Percentiles rank a stretch among this genome's conserved stretches.
phyloP scores from a whole-genome alignment of 805 yeast species.

The Ogataea polymorpha region DNA sequence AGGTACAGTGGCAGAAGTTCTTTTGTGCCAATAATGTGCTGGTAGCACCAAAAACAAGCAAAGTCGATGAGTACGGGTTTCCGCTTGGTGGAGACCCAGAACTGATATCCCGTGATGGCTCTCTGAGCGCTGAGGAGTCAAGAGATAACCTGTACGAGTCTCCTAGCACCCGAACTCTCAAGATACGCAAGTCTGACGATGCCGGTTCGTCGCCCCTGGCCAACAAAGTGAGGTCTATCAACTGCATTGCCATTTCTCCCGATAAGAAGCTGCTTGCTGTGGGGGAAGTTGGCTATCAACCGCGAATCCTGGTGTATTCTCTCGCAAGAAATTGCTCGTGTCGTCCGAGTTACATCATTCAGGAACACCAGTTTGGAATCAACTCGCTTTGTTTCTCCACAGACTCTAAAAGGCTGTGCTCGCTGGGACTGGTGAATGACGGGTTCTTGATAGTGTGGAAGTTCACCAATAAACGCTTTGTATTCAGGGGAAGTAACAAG shows the following conservation, averaged over 20 bases:
- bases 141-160: constrained; percentile 9
- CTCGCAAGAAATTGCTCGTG: constrained; percentile 46
- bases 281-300: constrained; percentile 70
- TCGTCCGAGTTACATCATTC: constrained; percentile 50
- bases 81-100: constrained; percentile 33
- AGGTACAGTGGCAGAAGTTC: constrained; percentile 40
- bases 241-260: constrained; percentile 58
- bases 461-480: constrained; percentile 26
- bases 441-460: constrained; percentile 67
- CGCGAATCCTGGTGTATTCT: constrained; percentile 59
- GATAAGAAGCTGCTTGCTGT: constrained; percentile 54
- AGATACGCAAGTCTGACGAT: constrained; percentile 20
- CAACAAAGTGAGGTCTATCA: constrained; percentile 47
- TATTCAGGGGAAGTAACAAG: constrained; percentile 50
- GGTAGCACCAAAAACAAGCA: constrained; percentile 1
- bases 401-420: constrained; percentile 52
- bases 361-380: constrained; percentile 68
- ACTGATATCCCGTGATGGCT: constrained; percentile 23
- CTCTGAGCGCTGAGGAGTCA: constrained; percentile 8
- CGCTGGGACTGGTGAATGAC: constrained; percentile 67
- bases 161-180: constrained; percentile 8
- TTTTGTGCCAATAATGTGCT: constrained; percentile 45
- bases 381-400: constrained; percentile 54
- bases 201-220: constrained; percentile 19
- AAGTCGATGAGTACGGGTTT: constrained; percentile 37